These are phyloP conservation scores for Gyrodon lividus DNA, from an alignment of 768 basidiomycete species.

Conservation along the genomic window DNA sequence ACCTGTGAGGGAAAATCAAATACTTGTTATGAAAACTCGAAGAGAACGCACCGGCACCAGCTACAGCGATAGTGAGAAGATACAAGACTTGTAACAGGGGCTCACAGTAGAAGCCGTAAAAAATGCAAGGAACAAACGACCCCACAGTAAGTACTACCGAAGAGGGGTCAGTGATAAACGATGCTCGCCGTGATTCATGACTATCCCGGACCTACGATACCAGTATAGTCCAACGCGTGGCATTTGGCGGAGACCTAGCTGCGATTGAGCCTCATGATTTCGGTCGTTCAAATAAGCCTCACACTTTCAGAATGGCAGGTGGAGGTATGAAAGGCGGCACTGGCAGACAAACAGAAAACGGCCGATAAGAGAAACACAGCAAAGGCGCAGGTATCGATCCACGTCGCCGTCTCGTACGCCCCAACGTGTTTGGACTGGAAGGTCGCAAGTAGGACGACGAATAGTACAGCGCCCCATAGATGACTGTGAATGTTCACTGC, in stretches of 20 bases:
- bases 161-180: conserved; percentile 7
- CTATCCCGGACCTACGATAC: conserved; percentile 59
- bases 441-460: conserved; percentile 52
- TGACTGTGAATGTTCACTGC: conserved; percentile 87
- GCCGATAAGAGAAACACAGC: conserved; percentile 68
- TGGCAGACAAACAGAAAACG: conserved; percentile 68
- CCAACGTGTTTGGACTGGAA: conserved; percentile 52
- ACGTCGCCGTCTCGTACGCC: conserved; percentile 53
- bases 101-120: conserved; percentile 77
- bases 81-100: conserved; percentile 53
- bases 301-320: conserved; percentile 73
- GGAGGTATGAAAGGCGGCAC: conserved; percentile 72
- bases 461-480: conserved; percentile 65
- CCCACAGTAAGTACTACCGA: conserved; percentile 65
- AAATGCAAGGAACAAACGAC: conserved; percentile 73
- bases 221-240: conserved; percentile 73
- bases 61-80: conserved; percentile 46
- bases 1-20: conserved; percentile 35
- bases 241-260: conserved; percentile 56
- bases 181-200: conserved; percentile 1
- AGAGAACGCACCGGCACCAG: conserved; percentile 56
- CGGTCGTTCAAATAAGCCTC: conserved; percentile 16
- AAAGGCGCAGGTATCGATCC: conserved; percentile 60
- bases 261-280: background rate
- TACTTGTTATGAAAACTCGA: background rate